Percentiles rank a stretch among this genome's conserved stretches.
These are phyloP conservation scores for Xylariaceae sp. DNA, from an alignment of 2,329 filamentous ascomycete species.

Conservation along the genomic window DNA sequence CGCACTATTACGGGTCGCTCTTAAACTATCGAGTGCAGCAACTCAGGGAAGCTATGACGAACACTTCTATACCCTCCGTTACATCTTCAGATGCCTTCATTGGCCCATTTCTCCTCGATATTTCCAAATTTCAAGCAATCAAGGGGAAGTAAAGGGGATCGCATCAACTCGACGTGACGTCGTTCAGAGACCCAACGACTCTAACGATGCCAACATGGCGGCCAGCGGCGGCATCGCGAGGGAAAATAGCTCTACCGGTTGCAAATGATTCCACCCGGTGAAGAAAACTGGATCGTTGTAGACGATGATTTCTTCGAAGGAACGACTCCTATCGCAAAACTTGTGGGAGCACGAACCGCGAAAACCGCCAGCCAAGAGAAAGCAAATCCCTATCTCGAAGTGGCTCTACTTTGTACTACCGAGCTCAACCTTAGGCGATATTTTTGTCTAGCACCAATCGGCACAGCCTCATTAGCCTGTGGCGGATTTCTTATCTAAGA, in stretches of 20 bases:
- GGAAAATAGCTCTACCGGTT: not conserved
- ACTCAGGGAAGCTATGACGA: slow-evolving; percentile 8
- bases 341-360: slow-evolving; percentile 16
- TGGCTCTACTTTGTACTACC: slow-evolving; percentile 1
- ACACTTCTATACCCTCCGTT: slow-evolving; percentile 9
- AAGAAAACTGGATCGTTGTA: slow-evolving; percentile 11
- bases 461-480: slow-evolving; percentile 1
- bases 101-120: slow-evolving; percentile 10
- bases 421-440: slow-evolving; percentile 5
- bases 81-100: not conserved
- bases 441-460: slow-evolving; percentile 10
- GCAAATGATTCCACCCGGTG: slow-evolving; percentile 11
- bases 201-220: slow-evolving; percentile 7
- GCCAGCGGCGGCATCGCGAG: slow-evolving; percentile 17
- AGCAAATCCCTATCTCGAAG: slow-evolving; percentile 2
- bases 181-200: slow-evolving; percentile 6
- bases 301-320: slow-evolving; percentile 10
- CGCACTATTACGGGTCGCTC: not conserved
- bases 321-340: slow-evolving; percentile 6
- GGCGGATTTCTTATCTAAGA: slow-evolving; percentile 8
- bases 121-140: slow-evolving; percentile 6
- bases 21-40: not conserved
- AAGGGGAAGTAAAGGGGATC: slow-evolving; percentile 6
- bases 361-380: slow-evolving; percentile 2
- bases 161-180: slow-evolving; percentile 9